Base-by-base conservation (phyloP, 768 basidiomycete species). In the Suillus placidus region DNA sequence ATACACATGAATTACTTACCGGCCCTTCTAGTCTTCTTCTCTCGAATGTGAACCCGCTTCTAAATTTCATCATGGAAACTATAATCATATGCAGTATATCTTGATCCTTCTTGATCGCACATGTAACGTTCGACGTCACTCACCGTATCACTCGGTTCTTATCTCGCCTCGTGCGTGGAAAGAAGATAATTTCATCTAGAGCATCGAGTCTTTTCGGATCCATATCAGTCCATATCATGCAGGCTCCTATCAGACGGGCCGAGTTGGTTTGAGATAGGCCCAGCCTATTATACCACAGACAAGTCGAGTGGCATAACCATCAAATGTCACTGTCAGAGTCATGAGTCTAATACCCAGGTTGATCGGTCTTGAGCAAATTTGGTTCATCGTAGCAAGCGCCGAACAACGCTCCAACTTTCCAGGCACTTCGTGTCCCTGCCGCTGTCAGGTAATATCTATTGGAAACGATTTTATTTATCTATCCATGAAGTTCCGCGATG, bases 161-260 rank as follows among this genome's bases (percentile, higher is more conserved):
- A 60, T 60, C 58, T 60, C 3, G 58, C 58, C 58, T 60, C 58
- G 1, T 60, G 58, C 18, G 8, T 20, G 12, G 18, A 30, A 60
- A 6, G 18, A 16, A 30, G 9, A 30, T 30, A 20, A 26, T 18
- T 13, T 26, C 8, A 8, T 58, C 23, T 2, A 38, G 56, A 37
- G 1, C 10, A 40, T 40, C 16, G 1, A 30, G 1, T 38, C 12
- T n/a, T 35, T 37, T 56, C 38, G 58, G 58, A 26, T 42, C 54
- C 20, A 37, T 34, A 55, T 55, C 54, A 55, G 34, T n/a, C 20
- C 34, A n/a, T 54, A 34, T 55, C 10, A 34, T 32, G 4, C 8
- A 32, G 12, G 5, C 54, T n/a, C 34, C 35, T 55, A 35, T 35
- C 13, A 10, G 2, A 55, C 4, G 6, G 54, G 5, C 49, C 49